Evolutionary conservation across 2,329 filamentous ascomycete genomes (phyloP).

Genomic region (Aspergillus oerlinghausenensis): DNA sequence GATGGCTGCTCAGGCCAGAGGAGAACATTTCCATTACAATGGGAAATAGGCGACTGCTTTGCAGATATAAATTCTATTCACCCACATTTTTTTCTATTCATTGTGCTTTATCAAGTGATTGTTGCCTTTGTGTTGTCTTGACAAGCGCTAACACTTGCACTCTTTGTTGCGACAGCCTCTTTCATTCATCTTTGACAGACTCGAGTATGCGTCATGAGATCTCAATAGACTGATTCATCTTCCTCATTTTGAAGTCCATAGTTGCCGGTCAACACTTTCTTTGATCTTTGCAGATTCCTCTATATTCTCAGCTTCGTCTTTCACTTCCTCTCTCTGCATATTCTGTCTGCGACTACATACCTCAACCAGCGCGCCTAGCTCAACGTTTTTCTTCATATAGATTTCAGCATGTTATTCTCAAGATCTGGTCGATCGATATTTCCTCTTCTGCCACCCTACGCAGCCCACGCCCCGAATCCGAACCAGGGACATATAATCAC

Average conservation of each 20-base stretch:
- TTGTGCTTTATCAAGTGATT: background rate
- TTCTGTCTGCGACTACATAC: background rate
- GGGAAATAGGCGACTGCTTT: background rate
- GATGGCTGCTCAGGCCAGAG: background rate
- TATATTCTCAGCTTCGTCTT: background rate
- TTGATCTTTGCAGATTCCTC: background rate
- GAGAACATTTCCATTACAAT: background rate
- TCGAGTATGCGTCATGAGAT: conserved; percentile 11
- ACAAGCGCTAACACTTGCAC: background rate
- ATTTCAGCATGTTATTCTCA: conserved; percentile 28
- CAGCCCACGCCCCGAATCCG: conserved; percentile 45
- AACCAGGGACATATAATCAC: conserved; percentile 51
- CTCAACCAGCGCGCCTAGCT: background rate
- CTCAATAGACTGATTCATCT: conserved; percentile 9
- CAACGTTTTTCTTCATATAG: background rate
- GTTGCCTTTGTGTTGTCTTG: background rate
- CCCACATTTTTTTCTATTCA: background rate
- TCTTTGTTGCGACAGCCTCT: conserved; percentile 2
- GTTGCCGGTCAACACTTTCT: conserved; percentile 16
- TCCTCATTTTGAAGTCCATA: conserved; percentile 1
- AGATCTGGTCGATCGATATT: conserved; percentile 31
- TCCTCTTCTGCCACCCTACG: conserved; percentile 39
- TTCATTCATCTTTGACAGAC: conserved; percentile 13
- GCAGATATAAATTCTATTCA: background rate
- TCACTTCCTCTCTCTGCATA: background rate